Base-by-base conservation (phyloP, 768 basidiomycete species). In the Macrolepiota dolichaula region DNA sequence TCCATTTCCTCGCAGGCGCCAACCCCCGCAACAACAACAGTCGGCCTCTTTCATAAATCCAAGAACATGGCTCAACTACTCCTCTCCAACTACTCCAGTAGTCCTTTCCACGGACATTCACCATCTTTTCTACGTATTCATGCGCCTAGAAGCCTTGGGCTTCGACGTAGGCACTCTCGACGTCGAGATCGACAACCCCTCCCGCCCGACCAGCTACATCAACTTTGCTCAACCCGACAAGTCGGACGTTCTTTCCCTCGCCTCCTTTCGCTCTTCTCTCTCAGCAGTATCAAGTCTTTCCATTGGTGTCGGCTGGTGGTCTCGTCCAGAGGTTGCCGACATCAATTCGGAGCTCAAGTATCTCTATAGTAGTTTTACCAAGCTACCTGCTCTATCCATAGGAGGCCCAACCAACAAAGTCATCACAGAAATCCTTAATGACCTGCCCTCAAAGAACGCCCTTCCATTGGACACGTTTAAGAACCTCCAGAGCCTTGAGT, bases 321-420 rank as follows among this genome's bases (percentile, higher is more conserved):
- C 80, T 47, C 77, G 79, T 62, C 70, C 81, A 4, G 81, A 85
- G 59, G 83, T 82, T 38, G 83, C 81, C 11, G 81, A 70, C 62
- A 73, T 90, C 65, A 89, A 94, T 58, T 70, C 77, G 2, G 90
- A 94, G 67, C 85, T 96, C 71, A 94, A 86, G 71, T 93, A 87
- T 72, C 81, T 96, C 63, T 96, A 87, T 76, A 93, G 92, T 70
- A 84, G 87, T 70, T 93, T 96, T 77, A 97, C 93, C 47, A 94
- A 91, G 74, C 77, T 97, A 0, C 94, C 94, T 15, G 88, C 93
- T 1, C 78, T 96, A 40, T 75, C 79, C 6, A 74, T 96, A 58
- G 81, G 78, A 62, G 80, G 87, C 1, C 89, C 91, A 0, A 83
- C 83, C 49, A 79, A 80, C 51, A 85, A 84, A 58, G 74, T 85